Evolutionary conservation across 306 rosid species (phyloP).

Genomic region (Vicia villosa): DNA sequence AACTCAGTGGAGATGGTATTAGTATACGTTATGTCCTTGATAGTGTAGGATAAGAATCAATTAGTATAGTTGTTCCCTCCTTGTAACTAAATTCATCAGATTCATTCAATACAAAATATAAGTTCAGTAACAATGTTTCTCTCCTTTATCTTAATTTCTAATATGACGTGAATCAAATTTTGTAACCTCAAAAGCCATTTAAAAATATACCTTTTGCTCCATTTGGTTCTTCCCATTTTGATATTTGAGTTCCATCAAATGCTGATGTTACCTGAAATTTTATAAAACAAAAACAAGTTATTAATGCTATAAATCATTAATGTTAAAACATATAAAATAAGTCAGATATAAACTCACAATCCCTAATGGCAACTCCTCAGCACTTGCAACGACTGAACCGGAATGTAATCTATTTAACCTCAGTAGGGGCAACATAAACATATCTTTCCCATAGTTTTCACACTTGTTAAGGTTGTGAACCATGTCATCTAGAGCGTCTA

Average conservation of each 20-base stretch:
- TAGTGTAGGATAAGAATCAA: too few relatives aligned
- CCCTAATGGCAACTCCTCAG: constrained; percentile 92
- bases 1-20: too few relatives aligned
- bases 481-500: constrained; percentile 69
- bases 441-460: constrained; percentile 53
- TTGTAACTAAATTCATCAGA: too few relatives aligned
- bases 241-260: constrained; percentile 70
- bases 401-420: constrained; percentile 86
- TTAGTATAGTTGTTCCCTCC: too few relatives aligned
- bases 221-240: constrained; percentile 96
- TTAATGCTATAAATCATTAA: constrained; percentile 24
- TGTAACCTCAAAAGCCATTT: constrained; percentile 27
- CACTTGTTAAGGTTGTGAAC: constrained; percentile 57
- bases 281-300: constrained; percentile 36
- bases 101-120: too few relatives aligned
- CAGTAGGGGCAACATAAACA: constrained; percentile 65
- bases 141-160: too few relatives aligned
- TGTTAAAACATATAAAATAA: constrained; percentile 33
- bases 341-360: constrained; percentile 69
- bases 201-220: constrained; percentile 82
- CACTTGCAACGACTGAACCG: constrained; percentile 78
- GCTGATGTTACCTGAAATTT: constrained; percentile 78
- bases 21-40: too few relatives aligned
- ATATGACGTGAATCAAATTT: background rate
- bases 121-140: too few relatives aligned